phyloP scores from a whole-genome alignment of 805 yeast genomes.

The Cyberlindnera xylosilytica region DNA sequence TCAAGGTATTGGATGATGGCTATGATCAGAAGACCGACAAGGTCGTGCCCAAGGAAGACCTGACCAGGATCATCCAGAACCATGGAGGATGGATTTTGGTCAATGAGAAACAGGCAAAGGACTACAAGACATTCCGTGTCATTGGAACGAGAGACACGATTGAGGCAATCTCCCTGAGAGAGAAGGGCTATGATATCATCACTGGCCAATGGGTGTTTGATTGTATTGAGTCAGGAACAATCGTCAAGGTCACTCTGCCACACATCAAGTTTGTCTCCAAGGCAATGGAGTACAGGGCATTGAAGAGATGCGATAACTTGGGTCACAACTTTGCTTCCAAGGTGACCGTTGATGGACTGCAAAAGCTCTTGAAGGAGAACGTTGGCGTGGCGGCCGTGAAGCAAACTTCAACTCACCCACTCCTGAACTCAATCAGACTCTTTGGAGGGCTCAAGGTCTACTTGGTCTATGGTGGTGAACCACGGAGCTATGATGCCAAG shows the following conservation, averaged over 20 bases:
- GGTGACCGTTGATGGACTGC: slow-evolving; percentile 10
- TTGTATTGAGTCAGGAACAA: slow-evolving; percentile 41
- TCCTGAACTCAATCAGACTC: slow-evolving; percentile 25
- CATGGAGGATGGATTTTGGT: slow-evolving; percentile 49
- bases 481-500: slow-evolving; percentile 7
- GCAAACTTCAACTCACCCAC: slow-evolving; percentile 1
- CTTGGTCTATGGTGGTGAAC: slow-evolving; percentile 24
- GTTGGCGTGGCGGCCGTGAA: slow-evolving; percentile 5
- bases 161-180: slow-evolving; percentile 36
- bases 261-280: slow-evolving; percentile 48
- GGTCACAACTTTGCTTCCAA: slow-evolving; percentile 59
- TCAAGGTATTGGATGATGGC: slow-evolving; percentile 55
- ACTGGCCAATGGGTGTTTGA: slow-evolving; percentile 73
- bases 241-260: slow-evolving; percentile 57
- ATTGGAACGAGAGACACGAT: slow-evolving; percentile 39
- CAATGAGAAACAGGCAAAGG: slow-evolving; percentile 28
- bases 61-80: slow-evolving; percentile 37
- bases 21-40: slow-evolving; percentile 10
- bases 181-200: slow-evolving; percentile 57
- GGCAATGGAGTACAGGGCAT: slow-evolving; percentile 25
- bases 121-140: slow-evolving; percentile 24
- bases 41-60: slow-evolving; percentile 32
- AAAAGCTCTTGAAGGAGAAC: slow-evolving; percentile 14
- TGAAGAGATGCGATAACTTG: slow-evolving; percentile 45
- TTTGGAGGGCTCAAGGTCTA: slow-evolving; percentile 36